These are phyloP conservation scores for Suhomyces kilbournensis DNA, from an alignment of 805 yeast genomes.

Conservation along the genomic window DNA sequence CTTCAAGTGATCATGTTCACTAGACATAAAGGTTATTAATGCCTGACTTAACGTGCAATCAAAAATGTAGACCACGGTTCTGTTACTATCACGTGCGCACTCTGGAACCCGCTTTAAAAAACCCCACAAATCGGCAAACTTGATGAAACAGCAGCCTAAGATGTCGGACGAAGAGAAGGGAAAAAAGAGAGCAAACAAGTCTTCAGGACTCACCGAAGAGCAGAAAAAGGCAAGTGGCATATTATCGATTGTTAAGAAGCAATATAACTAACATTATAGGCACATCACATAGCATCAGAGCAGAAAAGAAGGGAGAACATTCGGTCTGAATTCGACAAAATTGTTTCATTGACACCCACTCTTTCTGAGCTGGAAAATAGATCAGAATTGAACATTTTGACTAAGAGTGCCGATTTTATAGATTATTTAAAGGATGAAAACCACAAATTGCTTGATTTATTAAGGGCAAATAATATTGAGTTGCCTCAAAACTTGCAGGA, in stretches of 20 bases:
- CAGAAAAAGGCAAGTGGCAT: slow-evolving; percentile 30
- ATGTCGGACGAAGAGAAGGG: slow-evolving; percentile 6
- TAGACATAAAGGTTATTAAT: background rate
- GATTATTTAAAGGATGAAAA: slow-evolving; percentile 51
- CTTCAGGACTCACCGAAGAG: slow-evolving; percentile 32
- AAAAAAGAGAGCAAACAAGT: slow-evolving; percentile 20
- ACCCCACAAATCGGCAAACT: slow-evolving; percentile 3
- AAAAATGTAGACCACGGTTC: background rate
- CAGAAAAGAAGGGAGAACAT: slow-evolving; percentile 85
- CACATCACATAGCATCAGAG: slow-evolving; percentile 81
- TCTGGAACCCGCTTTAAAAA: background rate
- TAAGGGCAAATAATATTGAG: slow-evolving; percentile 39
- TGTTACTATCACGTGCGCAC: background rate
- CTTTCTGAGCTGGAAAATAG: slow-evolving; percentile 67
- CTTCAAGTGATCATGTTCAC: background rate
- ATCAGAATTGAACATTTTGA: slow-evolving; percentile 73
- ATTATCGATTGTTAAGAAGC: background rate
- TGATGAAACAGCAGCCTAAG: background rate
- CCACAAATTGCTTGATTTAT: slow-evolving; percentile 37
- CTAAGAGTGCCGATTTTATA: slow-evolving; percentile 59
- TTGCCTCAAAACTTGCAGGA: slow-evolving; percentile 28
- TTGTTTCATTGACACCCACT: slow-evolving; percentile 74
- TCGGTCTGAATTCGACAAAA: slow-evolving; percentile 72
- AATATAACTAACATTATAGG: slow-evolving; percentile 32
- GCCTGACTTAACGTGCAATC: background rate